Evolutionary conservation across 345 rosid species (phyloP).

Genomic region (Tarenaya hassleriana): DNA sequence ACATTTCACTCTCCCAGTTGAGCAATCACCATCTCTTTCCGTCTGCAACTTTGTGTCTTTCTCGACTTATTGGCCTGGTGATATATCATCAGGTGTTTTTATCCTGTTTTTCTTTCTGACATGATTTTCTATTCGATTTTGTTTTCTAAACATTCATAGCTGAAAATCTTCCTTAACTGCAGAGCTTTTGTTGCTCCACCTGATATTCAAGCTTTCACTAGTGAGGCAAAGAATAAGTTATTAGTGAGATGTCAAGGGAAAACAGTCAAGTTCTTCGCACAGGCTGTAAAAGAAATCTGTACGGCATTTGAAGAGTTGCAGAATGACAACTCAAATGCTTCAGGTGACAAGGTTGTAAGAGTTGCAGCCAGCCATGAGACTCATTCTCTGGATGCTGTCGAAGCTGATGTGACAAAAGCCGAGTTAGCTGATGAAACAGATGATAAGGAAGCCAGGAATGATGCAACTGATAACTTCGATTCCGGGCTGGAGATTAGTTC

Average conservation of each 20-base stretch:
- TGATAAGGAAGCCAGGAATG: conserved; percentile 31
- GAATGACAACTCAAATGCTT: conserved; percentile 39
- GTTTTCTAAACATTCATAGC: conserved; percentile 1
- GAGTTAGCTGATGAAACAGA: conserved; percentile 31
- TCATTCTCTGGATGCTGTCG: conserved; percentile 35
- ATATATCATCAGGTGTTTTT: too few relatives aligned
- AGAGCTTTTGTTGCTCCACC: conserved; percentile 81
- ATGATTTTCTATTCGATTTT: conserved; percentile 10
- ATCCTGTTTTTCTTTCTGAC: too few relatives aligned
- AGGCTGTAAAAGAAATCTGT: conserved; percentile 82
- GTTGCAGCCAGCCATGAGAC: conserved; percentile 31
- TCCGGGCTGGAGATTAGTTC: conserved; percentile 36
- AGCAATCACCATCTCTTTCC: neutral
- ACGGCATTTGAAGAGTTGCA: conserved; percentile 65
- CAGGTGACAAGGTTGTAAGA: conserved; percentile 39
- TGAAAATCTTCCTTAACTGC: conserved; percentile 30
- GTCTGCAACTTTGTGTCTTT: too few relatives aligned
- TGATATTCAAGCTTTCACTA: conserved; percentile 76
- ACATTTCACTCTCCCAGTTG: neutral
- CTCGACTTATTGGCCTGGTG: too few relatives aligned
- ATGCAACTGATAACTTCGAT: conserved; percentile 30
- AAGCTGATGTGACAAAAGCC: conserved; percentile 41
- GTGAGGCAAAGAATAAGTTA: conserved; percentile 65
- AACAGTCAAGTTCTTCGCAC: conserved; percentile 60
- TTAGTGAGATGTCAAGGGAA: conserved; percentile 59